Conservation (phyloP, 129 eudicot genomes). For the Deinandra increscens region DNA sequence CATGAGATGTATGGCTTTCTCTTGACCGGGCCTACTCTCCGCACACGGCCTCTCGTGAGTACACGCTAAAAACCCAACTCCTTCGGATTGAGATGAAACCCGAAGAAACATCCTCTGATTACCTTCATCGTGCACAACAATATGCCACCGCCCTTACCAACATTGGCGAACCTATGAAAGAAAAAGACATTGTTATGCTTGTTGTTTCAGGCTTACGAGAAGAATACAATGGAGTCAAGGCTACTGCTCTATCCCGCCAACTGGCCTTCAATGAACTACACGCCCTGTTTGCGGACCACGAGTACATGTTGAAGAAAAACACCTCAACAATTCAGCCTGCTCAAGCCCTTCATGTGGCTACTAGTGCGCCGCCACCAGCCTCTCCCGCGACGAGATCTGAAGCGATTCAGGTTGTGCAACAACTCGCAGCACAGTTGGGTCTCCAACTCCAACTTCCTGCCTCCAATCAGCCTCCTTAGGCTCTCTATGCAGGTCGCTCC, state of each 20-base stretch:
- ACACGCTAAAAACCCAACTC: not conserved
- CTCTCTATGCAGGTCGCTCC: no score
- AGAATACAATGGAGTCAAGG: not conserved
- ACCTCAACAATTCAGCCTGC: not conserved
- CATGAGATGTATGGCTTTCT: not conserved
- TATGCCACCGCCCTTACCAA: not conserved
- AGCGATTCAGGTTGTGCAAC: no score
- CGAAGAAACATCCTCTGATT: not conserved
- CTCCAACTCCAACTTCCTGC: no score
- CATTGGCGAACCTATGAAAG: not conserved
- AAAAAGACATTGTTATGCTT: constrained; percentile 2
- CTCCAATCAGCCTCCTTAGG: no score
- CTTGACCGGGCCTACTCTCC: not conserved
- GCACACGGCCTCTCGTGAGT: not conserved
- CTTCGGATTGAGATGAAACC: not conserved
- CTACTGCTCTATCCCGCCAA: not conserved
- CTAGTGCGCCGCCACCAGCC: no score
- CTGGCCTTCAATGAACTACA: not conserved
- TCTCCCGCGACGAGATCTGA: no score
- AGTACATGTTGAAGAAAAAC: not conserved
- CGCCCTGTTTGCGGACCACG: not conserved
- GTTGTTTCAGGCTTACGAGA: not conserved
- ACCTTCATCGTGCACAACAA: not conserved
- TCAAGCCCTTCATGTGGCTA: no score
- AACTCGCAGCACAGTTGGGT: no score